Conservation (phyloP, 2,329 filamentous ascomycete genomes). For the Botrytis medusae region DNA sequence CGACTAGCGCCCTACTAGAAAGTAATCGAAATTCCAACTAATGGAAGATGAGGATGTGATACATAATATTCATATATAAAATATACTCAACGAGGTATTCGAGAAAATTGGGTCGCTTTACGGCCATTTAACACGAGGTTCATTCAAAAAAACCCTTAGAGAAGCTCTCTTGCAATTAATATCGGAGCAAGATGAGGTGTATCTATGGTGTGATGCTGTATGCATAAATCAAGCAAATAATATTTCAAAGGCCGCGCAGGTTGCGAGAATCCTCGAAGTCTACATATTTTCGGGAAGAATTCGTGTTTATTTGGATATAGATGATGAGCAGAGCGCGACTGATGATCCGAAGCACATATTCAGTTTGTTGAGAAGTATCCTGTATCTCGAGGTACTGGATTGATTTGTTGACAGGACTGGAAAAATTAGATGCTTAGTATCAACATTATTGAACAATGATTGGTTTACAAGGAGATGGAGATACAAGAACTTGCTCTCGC, state of each 20-base stretch:
- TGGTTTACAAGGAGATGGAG: slow-evolving; percentile 45
- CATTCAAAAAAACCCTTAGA: slow-evolving; percentile 23
- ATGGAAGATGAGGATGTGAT: background rate
- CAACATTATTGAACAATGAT: slow-evolving; percentile 30
- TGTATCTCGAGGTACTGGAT: slow-evolving; percentile 23
- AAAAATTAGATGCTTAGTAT: slow-evolving; percentile 21
- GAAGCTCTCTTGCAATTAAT: slow-evolving; percentile 21
- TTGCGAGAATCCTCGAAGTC: slow-evolving; percentile 26
- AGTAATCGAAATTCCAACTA: too few species aligned
- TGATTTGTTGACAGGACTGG: background rate
- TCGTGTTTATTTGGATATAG: slow-evolving; percentile 25
- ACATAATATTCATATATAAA: background rate
- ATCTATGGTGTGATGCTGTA: slow-evolving; percentile 27
- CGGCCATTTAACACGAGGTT: slow-evolving; percentile 6
- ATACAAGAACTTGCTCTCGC: slow-evolving; percentile 45
- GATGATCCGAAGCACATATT: slow-evolving; percentile 16
- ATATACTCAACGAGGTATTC: background rate
- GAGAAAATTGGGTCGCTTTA: background rate
- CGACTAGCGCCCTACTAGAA: slow-evolving; percentile 16
- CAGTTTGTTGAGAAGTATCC: slow-evolving; percentile 22
- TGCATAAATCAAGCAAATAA: slow-evolving; percentile 29
- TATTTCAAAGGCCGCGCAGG: slow-evolving; percentile 23
- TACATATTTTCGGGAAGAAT: slow-evolving; percentile 25
- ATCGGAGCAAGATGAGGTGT: background rate
- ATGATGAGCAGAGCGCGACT: background rate